These are phyloP conservation scores for Amphichorda felina DNA, from an alignment of 2,329 filamentous ascomycete genomes.

Conservation along the genomic window DNA sequence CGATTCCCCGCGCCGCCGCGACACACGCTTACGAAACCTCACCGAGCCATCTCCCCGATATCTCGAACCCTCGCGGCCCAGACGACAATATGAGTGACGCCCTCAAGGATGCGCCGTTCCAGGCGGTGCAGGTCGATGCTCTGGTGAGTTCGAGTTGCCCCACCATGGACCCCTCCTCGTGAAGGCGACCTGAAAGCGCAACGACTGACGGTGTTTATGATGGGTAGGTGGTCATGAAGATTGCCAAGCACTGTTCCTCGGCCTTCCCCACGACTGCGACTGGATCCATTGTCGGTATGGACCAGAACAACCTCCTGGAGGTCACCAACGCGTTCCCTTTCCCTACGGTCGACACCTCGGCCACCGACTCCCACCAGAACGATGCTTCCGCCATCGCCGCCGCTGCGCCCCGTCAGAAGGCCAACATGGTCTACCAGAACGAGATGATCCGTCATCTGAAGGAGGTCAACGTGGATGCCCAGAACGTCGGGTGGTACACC, in stretches of 20 bases:
- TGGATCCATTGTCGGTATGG: conserved; percentile 88
- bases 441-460: conserved; percentile 96
- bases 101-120: conserved; percentile 59
- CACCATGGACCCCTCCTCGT: conserved; percentile 15
- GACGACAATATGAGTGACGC: conserved; percentile 43
- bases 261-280: conserved; percentile 83
- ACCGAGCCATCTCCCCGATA: conserved; percentile 12
- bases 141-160: conserved; percentile 51
- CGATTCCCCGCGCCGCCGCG: conserved; percentile 13
- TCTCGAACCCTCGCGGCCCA: conserved; percentile 11
- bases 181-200: conserved; percentile 6
- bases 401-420: conserved; percentile 83
- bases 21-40: conserved; percentile 9
- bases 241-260: conserved; percentile 88
- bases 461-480: conserved; percentile 96
- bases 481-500: conserved; percentile 97
- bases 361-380: conserved; percentile 62
- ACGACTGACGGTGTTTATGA: conserved; percentile 10
- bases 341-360: conserved; percentile 64
- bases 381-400: conserved; percentile 66
- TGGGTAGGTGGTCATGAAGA: conserved; percentile 82
- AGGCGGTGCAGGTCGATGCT: conserved; percentile 87
- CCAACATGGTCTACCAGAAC: conserved; percentile 76
- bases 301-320: conserved; percentile 68
- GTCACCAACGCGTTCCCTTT: conserved; percentile 94